These are phyloP conservation scores for Lolium multiflorum DNA, from an alignment of 176 grass and related monocot genomes.

Conservation along the genomic window DNA sequence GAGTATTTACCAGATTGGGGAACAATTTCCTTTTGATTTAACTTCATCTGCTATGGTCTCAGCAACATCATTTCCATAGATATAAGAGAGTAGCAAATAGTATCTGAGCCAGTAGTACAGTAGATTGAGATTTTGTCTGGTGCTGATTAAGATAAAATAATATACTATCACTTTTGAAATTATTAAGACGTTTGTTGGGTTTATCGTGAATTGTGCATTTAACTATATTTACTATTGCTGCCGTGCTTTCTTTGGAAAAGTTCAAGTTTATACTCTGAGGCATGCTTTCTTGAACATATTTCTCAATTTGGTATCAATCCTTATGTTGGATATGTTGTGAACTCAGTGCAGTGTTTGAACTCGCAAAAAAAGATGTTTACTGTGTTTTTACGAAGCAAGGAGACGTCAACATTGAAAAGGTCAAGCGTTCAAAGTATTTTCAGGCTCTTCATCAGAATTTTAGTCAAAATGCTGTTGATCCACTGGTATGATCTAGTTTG, in stretches of 20 bases:
- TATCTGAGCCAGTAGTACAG: conserved; percentile 5
- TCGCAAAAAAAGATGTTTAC: conserved; percentile 63
- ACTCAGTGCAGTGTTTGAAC: conserved; percentile 80
- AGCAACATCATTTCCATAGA: conserved; percentile 4
- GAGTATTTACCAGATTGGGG: background rate
- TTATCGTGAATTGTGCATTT: background rate
- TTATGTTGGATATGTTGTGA: conserved; percentile 39
- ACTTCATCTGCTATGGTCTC: conserved; percentile 21
- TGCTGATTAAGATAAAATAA: conserved; percentile 16
- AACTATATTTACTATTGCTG: conserved; percentile 8
- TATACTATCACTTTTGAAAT: background rate
- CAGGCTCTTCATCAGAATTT: conserved; percentile 60
- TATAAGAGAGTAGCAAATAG: conserved; percentile 3
- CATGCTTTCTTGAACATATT: conserved; percentile 19
- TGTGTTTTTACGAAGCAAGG: conserved; percentile 68
- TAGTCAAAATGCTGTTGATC: conserved; percentile 58
- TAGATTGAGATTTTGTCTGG: conserved; percentile 3
- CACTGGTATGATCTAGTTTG: conserved; percentile 47
- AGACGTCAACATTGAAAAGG: conserved; percentile 71
- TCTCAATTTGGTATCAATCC: conserved; percentile 2
- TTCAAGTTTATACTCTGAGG: conserved; percentile 29
- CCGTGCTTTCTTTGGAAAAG: background rate
- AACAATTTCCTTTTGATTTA: background rate
- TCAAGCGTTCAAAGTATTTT: conserved; percentile 75
- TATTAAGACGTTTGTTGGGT: background rate